phyloP scores from a whole-genome alignment of 139 green algal species.

The Deuterostichococcus epilithicus region DNA sequence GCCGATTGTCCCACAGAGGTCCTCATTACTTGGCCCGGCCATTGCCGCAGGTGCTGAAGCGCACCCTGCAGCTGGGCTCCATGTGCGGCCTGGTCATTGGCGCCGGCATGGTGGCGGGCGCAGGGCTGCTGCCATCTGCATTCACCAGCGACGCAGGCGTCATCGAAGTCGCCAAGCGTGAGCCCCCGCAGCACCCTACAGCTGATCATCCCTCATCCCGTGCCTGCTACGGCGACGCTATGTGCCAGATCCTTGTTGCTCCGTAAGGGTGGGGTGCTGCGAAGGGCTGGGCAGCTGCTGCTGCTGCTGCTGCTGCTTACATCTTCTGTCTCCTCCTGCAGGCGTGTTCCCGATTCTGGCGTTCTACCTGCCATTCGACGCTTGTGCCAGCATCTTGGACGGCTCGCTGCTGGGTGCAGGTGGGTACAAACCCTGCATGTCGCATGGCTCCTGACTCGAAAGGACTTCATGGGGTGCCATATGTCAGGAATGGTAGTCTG shows the following conservation, averaged over 20 bases:
- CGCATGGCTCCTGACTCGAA: not conserved
- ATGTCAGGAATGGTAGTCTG: no score
- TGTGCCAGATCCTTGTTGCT: no score
- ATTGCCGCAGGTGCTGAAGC: slow-evolving; percentile 8
- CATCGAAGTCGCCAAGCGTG: not conserved
- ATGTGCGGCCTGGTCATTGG: slow-evolving; percentile 2
- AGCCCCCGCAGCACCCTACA: no score
- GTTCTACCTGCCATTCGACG: slow-evolving; percentile 22
- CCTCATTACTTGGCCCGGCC: no score
- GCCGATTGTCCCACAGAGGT: no score
- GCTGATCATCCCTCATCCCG: no score
- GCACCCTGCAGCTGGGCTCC: slow-evolving; percentile 18
- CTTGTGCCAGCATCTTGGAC: slow-evolving; percentile 16
- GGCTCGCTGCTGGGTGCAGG: slow-evolving; percentile 18
- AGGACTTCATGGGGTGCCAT: no score
- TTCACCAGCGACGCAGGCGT: slow-evolving; percentile 15
- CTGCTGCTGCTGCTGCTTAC: no score
- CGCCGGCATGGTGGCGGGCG: not conserved
- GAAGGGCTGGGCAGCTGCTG: no score
- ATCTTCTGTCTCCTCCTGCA: no score
- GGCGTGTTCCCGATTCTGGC: not conserved
- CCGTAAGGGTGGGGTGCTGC: no score
- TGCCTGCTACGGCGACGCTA: no score
- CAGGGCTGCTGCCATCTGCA: not conserved
- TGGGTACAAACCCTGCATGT: not conserved